Evolutionary conservation across 495 filamentous ascomycete genomes (phyloP).

Genomic region (Talaromyces ruber): DNA sequence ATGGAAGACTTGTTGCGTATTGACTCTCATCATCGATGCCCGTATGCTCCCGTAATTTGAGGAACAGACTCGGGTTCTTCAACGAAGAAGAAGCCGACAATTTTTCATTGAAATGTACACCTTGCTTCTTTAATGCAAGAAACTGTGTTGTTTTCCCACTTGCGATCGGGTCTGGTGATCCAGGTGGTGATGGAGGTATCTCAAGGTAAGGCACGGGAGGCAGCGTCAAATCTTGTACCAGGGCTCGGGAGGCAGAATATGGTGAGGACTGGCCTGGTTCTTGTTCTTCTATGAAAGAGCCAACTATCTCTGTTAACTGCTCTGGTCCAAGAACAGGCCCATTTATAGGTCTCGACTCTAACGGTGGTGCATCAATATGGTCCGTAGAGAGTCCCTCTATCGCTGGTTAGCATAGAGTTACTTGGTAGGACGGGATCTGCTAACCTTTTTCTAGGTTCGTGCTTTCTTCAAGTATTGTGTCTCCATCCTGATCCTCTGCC

Average conservation of each 20-base stretch:
- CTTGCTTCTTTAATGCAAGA: conserved; percentile 72
- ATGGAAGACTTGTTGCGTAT: conserved; percentile 65
- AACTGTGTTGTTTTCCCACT: conserved; percentile 78
- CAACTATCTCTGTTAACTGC: conserved; percentile 13
- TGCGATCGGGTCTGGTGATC: conserved; percentile 53
- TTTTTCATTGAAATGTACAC: conserved; percentile 85
- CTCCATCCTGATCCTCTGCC: conserved; percentile 8
- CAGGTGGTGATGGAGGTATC: conserved; percentile 80
- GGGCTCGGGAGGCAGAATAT: conserved; percentile 54
- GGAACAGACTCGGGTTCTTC: conserved; percentile 70
- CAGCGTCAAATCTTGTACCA: conserved; percentile 74
- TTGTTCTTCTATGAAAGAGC: not conserved
- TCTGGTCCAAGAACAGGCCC: conserved; percentile 40
- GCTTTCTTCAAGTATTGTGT: not conserved
- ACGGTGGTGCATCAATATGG: not conserved
- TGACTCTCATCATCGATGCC: conserved; percentile 60
- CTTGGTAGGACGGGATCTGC: not conserved
- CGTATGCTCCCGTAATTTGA: conserved; percentile 74
- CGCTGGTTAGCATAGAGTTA: not conserved
- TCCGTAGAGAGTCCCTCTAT: not conserved
- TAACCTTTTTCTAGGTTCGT: not conserved
- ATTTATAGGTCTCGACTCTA: conserved; percentile 7
- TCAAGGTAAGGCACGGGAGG: conserved; percentile 70
- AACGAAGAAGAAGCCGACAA: conserved; percentile 61
- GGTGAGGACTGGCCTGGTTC: conserved; percentile 50